These are phyloP conservation scores for Tephrocybe sp. DNA, from an alignment of 768 basidiomycete genomes.

Conservation along the genomic window DNA sequence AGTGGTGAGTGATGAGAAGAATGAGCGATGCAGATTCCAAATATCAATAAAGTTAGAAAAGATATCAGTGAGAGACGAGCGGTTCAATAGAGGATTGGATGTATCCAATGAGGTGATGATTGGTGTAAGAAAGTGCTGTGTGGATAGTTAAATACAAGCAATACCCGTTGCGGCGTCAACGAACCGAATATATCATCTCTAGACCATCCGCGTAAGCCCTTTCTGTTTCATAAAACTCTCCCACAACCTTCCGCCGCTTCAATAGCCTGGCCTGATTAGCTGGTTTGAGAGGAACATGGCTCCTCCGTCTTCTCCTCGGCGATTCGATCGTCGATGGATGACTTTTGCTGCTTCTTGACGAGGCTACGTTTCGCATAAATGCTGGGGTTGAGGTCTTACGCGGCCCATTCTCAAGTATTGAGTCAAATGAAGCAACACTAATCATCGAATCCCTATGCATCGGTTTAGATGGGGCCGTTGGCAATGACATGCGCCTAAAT, in stretches of 20 bases:
- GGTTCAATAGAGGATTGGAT: slow-evolving; percentile 62
- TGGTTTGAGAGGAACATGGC: slow-evolving; percentile 35
- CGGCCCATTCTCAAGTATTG: slow-evolving; percentile 52
- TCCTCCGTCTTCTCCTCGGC: slow-evolving; percentile 33
- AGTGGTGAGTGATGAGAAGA: slow-evolving; percentile 58
- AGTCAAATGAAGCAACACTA: slow-evolving; percentile 74
- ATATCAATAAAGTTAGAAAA: slow-evolving; percentile 92
- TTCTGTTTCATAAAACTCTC: slow-evolving; percentile 82
- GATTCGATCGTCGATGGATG: slow-evolving; percentile 37
- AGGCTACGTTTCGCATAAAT: slow-evolving; percentile 26
- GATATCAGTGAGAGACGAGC: slow-evolving; percentile 64
- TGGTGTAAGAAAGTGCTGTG: slow-evolving; percentile 78
- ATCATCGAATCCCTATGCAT: slow-evolving; percentile 61
- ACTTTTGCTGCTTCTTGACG: slow-evolving; percentile 25
- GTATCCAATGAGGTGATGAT: slow-evolving; percentile 75
- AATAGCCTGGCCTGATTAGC: slow-evolving; percentile 45
- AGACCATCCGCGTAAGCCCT: slow-evolving; percentile 78
- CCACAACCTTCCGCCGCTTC: slow-evolving; percentile 68
- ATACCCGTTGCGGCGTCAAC: slow-evolving; percentile 20
- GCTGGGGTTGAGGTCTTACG: slow-evolving; percentile 26
- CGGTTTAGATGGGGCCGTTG: slow-evolving; percentile 43
- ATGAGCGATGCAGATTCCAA: slow-evolving; percentile 82
- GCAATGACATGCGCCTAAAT: slow-evolving; percentile 62
- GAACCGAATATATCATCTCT: slow-evolving; percentile 76
- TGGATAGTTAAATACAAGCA: neutral